Base-by-base conservation (phyloP, 2,329 filamentous ascomycete species). In the Cordyceps pruinosa region DNA sequence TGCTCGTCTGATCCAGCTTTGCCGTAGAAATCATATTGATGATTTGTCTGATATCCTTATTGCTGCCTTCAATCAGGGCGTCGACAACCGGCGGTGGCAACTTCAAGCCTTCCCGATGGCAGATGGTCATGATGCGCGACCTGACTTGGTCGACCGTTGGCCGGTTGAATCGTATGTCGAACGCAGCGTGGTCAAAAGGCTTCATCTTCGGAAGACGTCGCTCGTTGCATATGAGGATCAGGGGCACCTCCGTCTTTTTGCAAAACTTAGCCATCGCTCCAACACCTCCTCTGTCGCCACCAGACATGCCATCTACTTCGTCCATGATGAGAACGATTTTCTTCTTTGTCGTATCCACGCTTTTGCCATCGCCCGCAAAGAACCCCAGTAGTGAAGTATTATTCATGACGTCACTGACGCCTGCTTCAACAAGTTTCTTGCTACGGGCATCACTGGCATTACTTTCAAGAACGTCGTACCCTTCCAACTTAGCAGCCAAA, bases 161-260 rank as follows among this genome's bases (percentile, higher is more conserved):
- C 28, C 92, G 85, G 67, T 88, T 84, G 78, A 99, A 99, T 44
- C 86, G 85, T 61, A 99, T 75, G 62, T 97, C 92, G 66, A 83
- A 92, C 2, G 90, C 87, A 53, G 89, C 87, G 66, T 84, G 83
- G 69, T 97, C 92, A 68, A 99, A 99, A 0, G 94, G 94, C 73
- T 93, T 97, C 94, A 99, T 99, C 79, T 99, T 99, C 30, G 88
- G 94, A 61, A 92, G 76, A 63, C 82, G 86, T 64, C 94, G 87
- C 68, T 99, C 94, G 70, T 99, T 99, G 81, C 94, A 99, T 64
- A 99, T 97, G 56, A 99, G 80, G 64, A 99, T 97, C 69, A 99
- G 87, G 1, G 94, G 94, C 25, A 99, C 85, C 64, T 94, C 86
- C 0, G 92, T 94, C 78, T 96, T 97, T 75, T 89, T 96, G 79